These are phyloP conservation scores for Quercus tomentella DNA, from an alignment of 331 rosid genomes.

Conservation along the genomic window DNA sequence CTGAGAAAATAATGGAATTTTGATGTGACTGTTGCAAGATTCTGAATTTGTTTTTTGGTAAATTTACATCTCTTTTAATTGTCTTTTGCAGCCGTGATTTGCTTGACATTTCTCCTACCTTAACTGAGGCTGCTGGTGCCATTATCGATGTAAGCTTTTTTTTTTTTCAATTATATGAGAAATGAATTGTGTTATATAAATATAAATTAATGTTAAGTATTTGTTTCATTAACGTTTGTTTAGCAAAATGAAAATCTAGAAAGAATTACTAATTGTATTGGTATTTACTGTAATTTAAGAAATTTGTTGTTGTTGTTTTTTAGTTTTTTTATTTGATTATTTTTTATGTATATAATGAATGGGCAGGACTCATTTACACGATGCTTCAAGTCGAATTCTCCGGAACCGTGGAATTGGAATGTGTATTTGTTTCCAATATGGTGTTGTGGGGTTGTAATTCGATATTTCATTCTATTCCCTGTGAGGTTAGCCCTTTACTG, in stretches of 20 bases:
- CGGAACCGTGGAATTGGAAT: slow-evolving; percentile 99
- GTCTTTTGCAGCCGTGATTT: slow-evolving; percentile 65
- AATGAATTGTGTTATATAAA: too few species aligned
- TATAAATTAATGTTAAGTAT: too few species aligned
- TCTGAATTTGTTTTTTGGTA: neutral
- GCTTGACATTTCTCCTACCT: slow-evolving; percentile 78
- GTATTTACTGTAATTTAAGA: too few species aligned
- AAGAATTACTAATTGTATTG: too few species aligned
- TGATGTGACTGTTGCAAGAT: neutral
- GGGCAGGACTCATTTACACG: slow-evolving; percentile 84
- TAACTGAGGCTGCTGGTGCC: slow-evolving; percentile 97
- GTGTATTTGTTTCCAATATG: slow-evolving; percentile 87
- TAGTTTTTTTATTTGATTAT: neutral
- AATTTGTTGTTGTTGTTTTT: neutral
- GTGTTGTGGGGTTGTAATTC: slow-evolving; percentile 84
- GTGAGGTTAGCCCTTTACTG: slow-evolving; percentile 50
- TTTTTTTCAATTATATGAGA: too few species aligned
- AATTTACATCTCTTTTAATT: neutral
- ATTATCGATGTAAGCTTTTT: slow-evolving; percentile 71
- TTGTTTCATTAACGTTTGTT: too few species aligned
- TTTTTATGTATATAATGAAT: neutral
- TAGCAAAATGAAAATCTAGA: too few species aligned
- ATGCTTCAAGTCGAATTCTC: slow-evolving; percentile 95
- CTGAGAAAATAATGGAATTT: neutral
- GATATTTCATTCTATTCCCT: slow-evolving; percentile 81